phyloP scores from a whole-genome alignment of 225 moss, liverwort and hornwort species.

The Marchantia polymorpha region DNA sequence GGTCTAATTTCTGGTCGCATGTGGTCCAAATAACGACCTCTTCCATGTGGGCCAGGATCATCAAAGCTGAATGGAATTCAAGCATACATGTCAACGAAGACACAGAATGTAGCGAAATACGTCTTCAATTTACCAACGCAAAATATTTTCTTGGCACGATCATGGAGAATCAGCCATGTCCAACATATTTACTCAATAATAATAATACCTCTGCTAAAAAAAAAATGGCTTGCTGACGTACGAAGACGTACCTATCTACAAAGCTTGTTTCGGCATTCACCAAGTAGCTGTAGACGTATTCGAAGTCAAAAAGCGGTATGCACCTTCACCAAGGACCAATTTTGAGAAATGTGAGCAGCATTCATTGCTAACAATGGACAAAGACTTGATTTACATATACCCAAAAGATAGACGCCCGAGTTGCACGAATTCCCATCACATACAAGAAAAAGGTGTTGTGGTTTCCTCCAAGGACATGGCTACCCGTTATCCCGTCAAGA shows the following conservation, averaged over 20 bases:
- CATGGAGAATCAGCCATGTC: not conserved
- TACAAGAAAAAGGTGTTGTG: not conserved
- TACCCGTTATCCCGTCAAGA: no score
- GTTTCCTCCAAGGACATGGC: no score
- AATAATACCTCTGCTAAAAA: no score
- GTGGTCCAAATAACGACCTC: constrained; percentile 35
- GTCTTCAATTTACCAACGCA: not conserved
- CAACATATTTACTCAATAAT: no score
- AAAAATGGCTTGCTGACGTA: no score
- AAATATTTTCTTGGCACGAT: not conserved
- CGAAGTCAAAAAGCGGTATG: constrained; percentile 42
- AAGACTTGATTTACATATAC: not conserved
- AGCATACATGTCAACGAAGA: not conserved
- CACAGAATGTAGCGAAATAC: not conserved
- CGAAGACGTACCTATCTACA: constrained; percentile 26
- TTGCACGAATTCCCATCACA: not conserved
- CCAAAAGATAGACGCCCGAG: not conserved
- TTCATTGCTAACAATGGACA: not conserved
- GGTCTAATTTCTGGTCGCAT: constrained; percentile 43
- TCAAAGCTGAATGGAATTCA: constrained; percentile 18
- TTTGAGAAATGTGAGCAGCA: not conserved
- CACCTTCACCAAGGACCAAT: constrained; percentile 23
- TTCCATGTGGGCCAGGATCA: constrained; percentile 40
- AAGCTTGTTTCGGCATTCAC: constrained; percentile 40
- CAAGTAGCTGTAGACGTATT: constrained; percentile 35